phyloP scores from a whole-genome alignment of 768 basidiomycete species.

The Termitomyces sp. region DNA sequence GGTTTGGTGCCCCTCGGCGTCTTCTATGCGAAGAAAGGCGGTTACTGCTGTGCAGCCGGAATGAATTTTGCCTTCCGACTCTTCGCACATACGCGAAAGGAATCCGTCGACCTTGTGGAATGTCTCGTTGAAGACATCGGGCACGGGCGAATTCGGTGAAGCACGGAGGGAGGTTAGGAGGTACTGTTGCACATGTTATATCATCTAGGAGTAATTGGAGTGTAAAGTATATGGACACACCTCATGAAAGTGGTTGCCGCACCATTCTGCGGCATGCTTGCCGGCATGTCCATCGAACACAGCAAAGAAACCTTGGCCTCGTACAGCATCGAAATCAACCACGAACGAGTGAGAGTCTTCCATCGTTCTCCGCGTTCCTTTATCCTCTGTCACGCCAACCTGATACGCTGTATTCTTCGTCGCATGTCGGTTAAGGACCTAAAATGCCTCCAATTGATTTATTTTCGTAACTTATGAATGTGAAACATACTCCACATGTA shows the following conservation, averaged over 20 bases:
- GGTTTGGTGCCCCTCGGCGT: slow-evolving; percentile 65
- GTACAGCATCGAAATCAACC: slow-evolving; percentile 85
- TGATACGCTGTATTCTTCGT: slow-evolving; percentile 58
- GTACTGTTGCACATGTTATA: slow-evolving; percentile 21
- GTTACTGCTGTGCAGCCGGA: slow-evolving; percentile 97
- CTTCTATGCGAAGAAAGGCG: slow-evolving; percentile 91
- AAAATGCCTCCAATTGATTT: background rate
- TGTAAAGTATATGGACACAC: slow-evolving; percentile 31
- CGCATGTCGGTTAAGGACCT: slow-evolving; percentile 78
- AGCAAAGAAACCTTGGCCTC: slow-evolving; percentile 97
- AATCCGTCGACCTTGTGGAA: slow-evolving; percentile 89
- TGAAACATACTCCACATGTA: slow-evolving; percentile 63
- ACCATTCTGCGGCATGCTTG: slow-evolving; percentile 99
- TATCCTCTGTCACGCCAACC: slow-evolving; percentile 79
- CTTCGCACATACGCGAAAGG: slow-evolving; percentile 80
- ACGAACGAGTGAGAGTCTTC: slow-evolving; percentile 97
- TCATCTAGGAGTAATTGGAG: background rate
- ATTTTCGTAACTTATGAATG: background rate
- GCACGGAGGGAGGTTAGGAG: slow-evolving; percentile 67
- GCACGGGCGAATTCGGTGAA: slow-evolving; percentile 57
- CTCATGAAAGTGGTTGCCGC: slow-evolving; percentile 93
- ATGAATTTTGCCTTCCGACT: slow-evolving; percentile 88
- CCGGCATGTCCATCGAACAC: slow-evolving; percentile 99
- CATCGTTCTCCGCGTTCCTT: slow-evolving; percentile 88
- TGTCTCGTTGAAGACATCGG: slow-evolving; percentile 87